These are phyloP conservation scores for Vachellia collinsii DNA, from an alignment of 306 rosid species.

Conservation along the genomic window DNA sequence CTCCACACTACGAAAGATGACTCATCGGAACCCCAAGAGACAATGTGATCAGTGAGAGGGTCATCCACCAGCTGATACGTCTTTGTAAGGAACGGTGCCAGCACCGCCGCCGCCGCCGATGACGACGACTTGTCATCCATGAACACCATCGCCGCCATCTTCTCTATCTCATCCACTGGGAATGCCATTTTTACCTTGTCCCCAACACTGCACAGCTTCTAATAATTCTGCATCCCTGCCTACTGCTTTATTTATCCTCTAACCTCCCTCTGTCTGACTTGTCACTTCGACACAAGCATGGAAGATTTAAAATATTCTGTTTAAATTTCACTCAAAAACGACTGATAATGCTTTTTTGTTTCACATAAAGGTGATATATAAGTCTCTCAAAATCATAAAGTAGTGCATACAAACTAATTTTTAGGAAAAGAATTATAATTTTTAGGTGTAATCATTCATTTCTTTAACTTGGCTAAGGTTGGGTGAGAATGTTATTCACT, in stretches of 20 bases:
- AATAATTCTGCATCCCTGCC: not conserved
- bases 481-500: no score
- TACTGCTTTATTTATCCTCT: not conserved
- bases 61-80: constrained; percentile 83
- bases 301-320: no score
- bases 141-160: constrained; percentile 35
- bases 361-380: not conserved
- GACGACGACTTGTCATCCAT: constrained; percentile 45
- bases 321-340: no score
- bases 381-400: no score
- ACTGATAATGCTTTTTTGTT: no score
- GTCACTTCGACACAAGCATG: not conserved
- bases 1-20: constrained; percentile 76
- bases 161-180: not conserved
- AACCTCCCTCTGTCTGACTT: not conserved
- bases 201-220: no score
- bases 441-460: no score
- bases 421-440: not conserved
- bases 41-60: constrained; percentile 73
- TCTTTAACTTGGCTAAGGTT: no score
- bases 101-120: constrained; percentile 25
- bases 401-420: no score
- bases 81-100: constrained; percentile 78
- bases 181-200: not conserved
- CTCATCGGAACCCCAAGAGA: constrained; percentile 74